phyloP scores from a whole-genome alignment of 192 early-diverging fungal genomes.

The Backusella tuberculispora region DNA sequence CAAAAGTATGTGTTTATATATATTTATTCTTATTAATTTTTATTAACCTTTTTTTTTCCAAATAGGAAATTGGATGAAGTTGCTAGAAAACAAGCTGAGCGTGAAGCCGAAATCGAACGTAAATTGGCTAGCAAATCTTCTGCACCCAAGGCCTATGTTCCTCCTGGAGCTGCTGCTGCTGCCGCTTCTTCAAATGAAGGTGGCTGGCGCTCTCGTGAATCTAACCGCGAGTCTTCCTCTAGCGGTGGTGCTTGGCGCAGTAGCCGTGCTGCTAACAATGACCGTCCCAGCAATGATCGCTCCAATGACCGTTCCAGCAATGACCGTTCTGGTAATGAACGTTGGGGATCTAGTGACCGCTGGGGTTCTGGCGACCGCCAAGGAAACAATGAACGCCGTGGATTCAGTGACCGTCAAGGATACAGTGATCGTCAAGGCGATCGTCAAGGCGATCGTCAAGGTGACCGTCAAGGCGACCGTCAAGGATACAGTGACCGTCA shows the following conservation, averaged over 20 bases:
- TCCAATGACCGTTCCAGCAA: background rate
- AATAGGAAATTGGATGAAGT: slow-evolving; percentile 51
- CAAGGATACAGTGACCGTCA: background rate
- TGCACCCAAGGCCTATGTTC: background rate
- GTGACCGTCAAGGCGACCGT: background rate
- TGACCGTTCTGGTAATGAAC: background rate
- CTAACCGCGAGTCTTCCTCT: background rate
- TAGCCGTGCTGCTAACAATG: background rate
- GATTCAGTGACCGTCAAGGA: background rate
- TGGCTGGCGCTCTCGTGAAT: background rate
- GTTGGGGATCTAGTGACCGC: background rate
- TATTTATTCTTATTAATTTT: background rate
- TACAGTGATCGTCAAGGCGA: background rate
- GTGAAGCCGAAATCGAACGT: slow-evolving; percentile 53
- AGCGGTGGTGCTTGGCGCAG: slow-evolving; percentile 17
- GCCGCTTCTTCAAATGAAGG: background rate
- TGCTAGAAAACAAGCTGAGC: slow-evolving; percentile 51
- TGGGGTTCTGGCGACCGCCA: background rate
- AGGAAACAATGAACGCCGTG: background rate
- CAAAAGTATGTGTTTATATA: slow-evolving; percentile 8
- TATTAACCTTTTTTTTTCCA: background rate
- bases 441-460: background rate
- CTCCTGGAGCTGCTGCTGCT: background rate
- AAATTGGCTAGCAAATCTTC: slow-evolving; percentile 25
- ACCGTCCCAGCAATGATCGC: background rate